Conservation (phyloP, 2,329 filamentous ascomycete species). For the Cercospora berteroae region DNA sequence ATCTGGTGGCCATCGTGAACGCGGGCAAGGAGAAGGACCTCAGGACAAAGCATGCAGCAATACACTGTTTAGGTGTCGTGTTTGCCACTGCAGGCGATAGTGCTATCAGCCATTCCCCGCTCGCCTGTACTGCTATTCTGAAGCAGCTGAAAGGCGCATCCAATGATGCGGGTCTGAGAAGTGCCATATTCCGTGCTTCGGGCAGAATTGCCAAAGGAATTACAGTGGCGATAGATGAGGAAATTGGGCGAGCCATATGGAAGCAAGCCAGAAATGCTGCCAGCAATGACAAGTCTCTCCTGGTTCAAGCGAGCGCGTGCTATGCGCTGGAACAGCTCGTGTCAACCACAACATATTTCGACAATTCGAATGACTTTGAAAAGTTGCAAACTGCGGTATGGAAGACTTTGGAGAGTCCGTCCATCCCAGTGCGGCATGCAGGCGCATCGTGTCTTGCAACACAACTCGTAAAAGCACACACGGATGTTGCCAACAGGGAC, state of each 20-base stretch:
- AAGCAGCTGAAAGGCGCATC: conserved; percentile 78
- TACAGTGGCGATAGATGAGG: conserved; percentile 75
- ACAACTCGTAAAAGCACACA: conserved; percentile 77
- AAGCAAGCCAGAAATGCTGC: conserved; percentile 81
- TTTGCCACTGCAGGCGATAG: conserved; percentile 93
- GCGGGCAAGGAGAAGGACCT: conserved; percentile 78
- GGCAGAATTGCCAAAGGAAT: conserved; percentile 76
- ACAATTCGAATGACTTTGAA: conserved; percentile 87
- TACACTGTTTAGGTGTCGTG: conserved; percentile 80
- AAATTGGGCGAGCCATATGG: conserved; percentile 84
- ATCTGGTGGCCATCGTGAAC: conserved; percentile 71
- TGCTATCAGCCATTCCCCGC: conserved; percentile 75
- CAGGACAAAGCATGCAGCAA: conserved; percentile 80
- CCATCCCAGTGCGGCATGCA: conserved; percentile 73
- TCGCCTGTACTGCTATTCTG: conserved; percentile 69
- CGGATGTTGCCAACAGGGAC: conserved; percentile 56
- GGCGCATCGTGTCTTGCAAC: conserved; percentile 82
- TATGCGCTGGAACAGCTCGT: conserved; percentile 73
- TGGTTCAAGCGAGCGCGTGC: conserved; percentile 77
- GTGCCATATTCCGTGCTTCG: conserved; percentile 71
- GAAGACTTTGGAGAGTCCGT: conserved; percentile 80
- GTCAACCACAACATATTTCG: conserved; percentile 74
- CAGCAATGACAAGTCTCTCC: conserved; percentile 73
- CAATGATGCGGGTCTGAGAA: conserved; percentile 77
- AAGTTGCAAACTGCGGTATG: conserved; percentile 77